Conservation (phyloP, 257 asterid species). For the Nyctanthes arbortristis region DNA sequence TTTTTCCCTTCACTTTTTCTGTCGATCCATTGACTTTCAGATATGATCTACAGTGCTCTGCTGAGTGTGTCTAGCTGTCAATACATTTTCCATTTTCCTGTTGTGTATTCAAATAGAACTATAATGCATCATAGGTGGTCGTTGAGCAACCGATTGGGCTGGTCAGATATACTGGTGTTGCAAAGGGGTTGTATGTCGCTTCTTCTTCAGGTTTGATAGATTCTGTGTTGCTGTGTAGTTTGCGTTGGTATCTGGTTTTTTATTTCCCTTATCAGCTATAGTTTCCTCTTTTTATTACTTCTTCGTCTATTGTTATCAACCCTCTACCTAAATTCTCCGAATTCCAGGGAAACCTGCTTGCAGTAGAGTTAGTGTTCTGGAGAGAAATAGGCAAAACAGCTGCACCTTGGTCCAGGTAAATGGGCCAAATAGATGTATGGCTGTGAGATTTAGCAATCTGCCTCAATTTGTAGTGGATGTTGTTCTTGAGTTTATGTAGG, state of each 20-base stretch:
- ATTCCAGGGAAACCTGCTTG: slow-evolving; percentile 86
- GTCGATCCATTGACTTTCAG: slow-evolving; percentile 13
- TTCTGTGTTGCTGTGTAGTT: slow-evolving; percentile 11
- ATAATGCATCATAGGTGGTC: slow-evolving; percentile 48
- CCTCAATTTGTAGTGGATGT: slow-evolving; percentile 9
- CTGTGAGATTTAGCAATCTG: neutral
- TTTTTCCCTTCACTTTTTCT: slow-evolving; percentile 13
- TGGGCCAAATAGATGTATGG: slow-evolving; percentile 11
- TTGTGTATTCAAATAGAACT: neutral
- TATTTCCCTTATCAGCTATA: slow-evolving; percentile 12
- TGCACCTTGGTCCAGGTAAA: slow-evolving; percentile 86
- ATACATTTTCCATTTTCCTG: slow-evolving; percentile 8
- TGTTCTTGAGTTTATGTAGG: neutral
- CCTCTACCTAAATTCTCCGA: slow-evolving; percentile 16
- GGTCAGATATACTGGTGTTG: slow-evolving; percentile 88
- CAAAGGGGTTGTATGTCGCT: slow-evolving; percentile 94
- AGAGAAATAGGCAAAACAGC: slow-evolving; percentile 55
- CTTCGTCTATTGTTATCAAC: slow-evolving; percentile 3
- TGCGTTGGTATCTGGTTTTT: neutral
- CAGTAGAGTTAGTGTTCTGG: slow-evolving; percentile 74
- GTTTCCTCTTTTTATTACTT: slow-evolving; percentile 18
- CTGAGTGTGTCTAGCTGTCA: slow-evolving; percentile 9
- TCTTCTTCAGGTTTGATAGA: slow-evolving; percentile 67
- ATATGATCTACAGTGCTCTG: slow-evolving; percentile 1
- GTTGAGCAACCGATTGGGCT: slow-evolving; percentile 91